phyloP scores from a whole-genome alignment of 495 filamentous ascomycete species.

The Polyplosphaeria fusca region DNA sequence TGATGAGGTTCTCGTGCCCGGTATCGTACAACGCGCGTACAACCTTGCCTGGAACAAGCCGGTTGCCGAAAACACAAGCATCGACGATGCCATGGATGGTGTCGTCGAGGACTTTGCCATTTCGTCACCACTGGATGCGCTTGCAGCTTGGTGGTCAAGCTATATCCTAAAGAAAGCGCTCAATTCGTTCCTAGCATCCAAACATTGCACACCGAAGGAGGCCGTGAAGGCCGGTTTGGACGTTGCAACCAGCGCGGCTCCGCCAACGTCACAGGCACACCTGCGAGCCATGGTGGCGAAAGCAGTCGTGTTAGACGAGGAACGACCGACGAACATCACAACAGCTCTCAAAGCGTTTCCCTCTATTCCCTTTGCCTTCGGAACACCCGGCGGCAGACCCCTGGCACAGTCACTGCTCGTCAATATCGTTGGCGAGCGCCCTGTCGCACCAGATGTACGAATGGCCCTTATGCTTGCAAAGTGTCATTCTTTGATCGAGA shows the following conservation, averaged over 20 bases:
- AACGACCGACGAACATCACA: conserved; percentile 53
- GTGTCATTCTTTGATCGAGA: conserved; percentile 67
- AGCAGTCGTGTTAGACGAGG: conserved; percentile 55
- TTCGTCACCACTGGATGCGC: conserved; percentile 80
- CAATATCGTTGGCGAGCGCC: conserved; percentile 35
- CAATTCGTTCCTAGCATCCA: conserved; percentile 52
- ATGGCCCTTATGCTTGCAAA: conserved; percentile 78
- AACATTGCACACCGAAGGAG: conserved; percentile 34
- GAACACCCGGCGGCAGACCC: not conserved
- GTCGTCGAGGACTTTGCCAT: conserved; percentile 86
- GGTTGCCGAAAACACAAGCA: conserved; percentile 60
- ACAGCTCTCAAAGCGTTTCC: conserved; percentile 53
- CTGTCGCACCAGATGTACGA: conserved; percentile 59
- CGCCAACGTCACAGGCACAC: conserved; percentile 71
- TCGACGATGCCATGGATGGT: conserved; percentile 71
- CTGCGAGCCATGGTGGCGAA: conserved; percentile 74
- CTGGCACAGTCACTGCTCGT: conserved; percentile 23
- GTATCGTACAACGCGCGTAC: conserved; percentile 79
- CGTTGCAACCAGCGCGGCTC: conserved; percentile 70
- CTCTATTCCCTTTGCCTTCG: conserved; percentile 43
- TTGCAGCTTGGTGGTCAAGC: conserved; percentile 87
- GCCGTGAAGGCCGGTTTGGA: conserved; percentile 57
- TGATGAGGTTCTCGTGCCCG: conserved; percentile 71
- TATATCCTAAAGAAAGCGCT: conserved; percentile 70
- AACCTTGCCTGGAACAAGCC: conserved; percentile 87